Base-by-base conservation (phyloP, 1,139 yeast species). In the Geotrichum klebahnii region DNA sequence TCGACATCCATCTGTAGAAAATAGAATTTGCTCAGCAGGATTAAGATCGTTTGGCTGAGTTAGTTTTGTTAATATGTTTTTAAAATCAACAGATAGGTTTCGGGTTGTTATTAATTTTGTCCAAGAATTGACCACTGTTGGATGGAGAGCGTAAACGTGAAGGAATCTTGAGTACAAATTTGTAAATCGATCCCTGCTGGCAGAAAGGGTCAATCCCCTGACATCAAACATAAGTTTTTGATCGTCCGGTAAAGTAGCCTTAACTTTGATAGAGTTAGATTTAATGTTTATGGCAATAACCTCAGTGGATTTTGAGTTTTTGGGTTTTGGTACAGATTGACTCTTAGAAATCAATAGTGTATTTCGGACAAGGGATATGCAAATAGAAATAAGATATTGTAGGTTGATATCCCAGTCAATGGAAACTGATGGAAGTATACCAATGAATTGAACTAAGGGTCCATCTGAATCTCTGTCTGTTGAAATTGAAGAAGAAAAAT, bases 121-220 rank as follows among this genome's bases (percentile, higher is more conserved):
- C 78, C 78, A 60, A 55, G 75, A 54, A 67, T 69, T 62, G 26
- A 71, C 70, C 3, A 81, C 75, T 1, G 73, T 69, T 0, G 86
- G 85, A 50, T 80, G 82, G 12, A 72, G 67, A 8, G 80, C 79
- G 59, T 77, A 81, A 44, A 80, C 62, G 38, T 84, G 65, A 26
- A 72, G 61, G 47, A 69, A 72, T 41, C 67, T 67, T 19, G 77
- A 65, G 16, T 63, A 61, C 5, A 72, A 57, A 2, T 41, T 44
- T 1, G 68, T 72, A 29, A 68, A 59, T 3, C 60, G 33, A 14
- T 53, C 65, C 24, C 69, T 60, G 2, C 66, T 63, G 46, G 71
- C 68, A 19, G 62, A 55, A 17, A 73, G 55, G 9, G 61, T 60
- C 8, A 78, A 59, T 2, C 67, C 61, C 53, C 75, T 78, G 3